Percentiles rank a stretch among this genome's conserved stretches.
These are phyloP conservation scores for Aurifilum marmelostoma DNA, from an alignment of 2,329 filamentous ascomycete genomes.

Conservation along the genomic window DNA sequence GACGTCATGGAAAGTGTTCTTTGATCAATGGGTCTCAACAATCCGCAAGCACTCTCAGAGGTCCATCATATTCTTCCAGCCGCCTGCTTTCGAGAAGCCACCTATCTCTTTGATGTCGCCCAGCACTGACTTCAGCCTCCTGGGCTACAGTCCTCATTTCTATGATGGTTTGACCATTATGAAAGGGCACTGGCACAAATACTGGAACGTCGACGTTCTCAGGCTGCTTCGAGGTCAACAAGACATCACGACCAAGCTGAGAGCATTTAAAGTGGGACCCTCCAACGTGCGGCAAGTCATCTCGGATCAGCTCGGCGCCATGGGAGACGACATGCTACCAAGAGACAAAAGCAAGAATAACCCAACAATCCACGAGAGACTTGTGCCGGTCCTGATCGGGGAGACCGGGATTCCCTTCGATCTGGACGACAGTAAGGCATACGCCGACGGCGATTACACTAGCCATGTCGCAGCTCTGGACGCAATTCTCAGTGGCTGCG, in stretches of 20 bases:
- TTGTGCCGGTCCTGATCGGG: constrained; percentile 31
- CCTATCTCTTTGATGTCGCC: constrained; percentile 27
- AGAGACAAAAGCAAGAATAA: background rate
- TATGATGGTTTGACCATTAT: constrained; percentile 35
- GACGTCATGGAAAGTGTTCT: constrained; percentile 33
- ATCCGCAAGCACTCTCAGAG: constrained; percentile 27
- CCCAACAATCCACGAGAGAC: background rate
- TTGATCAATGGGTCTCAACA: constrained; percentile 28
- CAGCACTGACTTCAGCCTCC: constrained; percentile 8
- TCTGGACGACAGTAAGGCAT: constrained; percentile 32
- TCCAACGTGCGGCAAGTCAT: constrained; percentile 31
- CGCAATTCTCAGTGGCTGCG: constrained; percentile 32
- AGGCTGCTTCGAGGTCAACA: constrained; percentile 32
- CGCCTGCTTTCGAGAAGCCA: constrained; percentile 31
- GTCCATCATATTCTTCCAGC: constrained; percentile 32
- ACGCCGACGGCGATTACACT: constrained; percentile 32
- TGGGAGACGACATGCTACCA: constrained; percentile 29
- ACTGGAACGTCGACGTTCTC: constrained; percentile 35
- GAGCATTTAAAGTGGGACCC: constrained; percentile 31
- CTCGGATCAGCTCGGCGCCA: constrained; percentile 31
- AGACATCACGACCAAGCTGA: constrained; percentile 30
- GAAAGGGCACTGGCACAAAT: constrained; percentile 34
- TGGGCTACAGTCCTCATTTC: constrained; percentile 34
- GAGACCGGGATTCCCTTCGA: constrained; percentile 35
- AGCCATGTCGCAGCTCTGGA: constrained; percentile 33